These are phyloP conservation scores for Dorcoceras hygrometricum DNA, from an alignment of 257 asterid species.

Conservation along the genomic window DNA sequence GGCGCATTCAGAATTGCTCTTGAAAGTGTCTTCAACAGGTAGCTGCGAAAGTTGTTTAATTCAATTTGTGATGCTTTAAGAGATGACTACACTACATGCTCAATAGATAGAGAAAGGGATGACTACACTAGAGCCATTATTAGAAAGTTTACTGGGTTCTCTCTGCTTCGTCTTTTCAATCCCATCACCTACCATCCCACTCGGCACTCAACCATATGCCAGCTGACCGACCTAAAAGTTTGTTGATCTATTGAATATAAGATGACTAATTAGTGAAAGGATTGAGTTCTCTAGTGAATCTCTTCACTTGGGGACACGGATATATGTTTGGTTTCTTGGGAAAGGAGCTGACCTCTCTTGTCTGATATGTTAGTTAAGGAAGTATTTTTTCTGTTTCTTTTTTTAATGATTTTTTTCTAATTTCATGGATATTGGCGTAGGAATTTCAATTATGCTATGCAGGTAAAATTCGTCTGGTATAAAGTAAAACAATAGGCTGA, in stretches of 20 bases:
- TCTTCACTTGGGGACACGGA: not conserved
- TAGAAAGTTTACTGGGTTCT: not conserved
- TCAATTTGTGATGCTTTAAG: not conserved
- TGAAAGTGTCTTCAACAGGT: conserved; percentile 65
- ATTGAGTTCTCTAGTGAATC: conserved; percentile 1
- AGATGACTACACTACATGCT: not conserved
- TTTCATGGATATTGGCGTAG: too few species aligned
- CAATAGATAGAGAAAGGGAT: too few species aligned
- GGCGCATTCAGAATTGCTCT: conserved; percentile 69
- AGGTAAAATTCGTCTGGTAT: too few species aligned
- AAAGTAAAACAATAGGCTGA: not conserved
- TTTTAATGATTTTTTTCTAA: too few species aligned
- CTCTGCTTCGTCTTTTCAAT: not conserved
- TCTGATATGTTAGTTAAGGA: not conserved
- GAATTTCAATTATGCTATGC: too few species aligned
- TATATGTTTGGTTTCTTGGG: not conserved
- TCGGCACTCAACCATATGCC: not conserved
- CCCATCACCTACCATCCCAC: not conserved
- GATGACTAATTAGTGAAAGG: not conserved
- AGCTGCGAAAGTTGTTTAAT: conserved; percentile 7
- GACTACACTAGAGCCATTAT: not conserved
- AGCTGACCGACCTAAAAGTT: not conserved
- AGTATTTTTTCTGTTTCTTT: too few species aligned
- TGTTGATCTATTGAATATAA: conserved; percentile 9
- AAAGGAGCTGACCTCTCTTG: not conserved